These are phyloP conservation scores for Debaryomyces coudertii DNA, from an alignment of 1,139 yeast genomes.

Conservation along the genomic window DNA sequence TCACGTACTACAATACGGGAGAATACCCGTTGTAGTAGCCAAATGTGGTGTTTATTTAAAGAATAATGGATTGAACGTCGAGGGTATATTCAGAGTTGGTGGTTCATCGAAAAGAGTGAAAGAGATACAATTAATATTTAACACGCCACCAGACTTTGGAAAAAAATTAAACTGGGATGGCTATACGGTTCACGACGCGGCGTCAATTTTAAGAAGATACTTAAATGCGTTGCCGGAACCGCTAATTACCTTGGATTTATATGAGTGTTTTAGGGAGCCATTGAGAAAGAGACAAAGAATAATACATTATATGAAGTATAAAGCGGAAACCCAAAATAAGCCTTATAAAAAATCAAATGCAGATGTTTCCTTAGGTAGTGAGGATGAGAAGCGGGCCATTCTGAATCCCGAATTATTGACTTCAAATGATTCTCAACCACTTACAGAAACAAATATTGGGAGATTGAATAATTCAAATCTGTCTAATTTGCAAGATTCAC, in stretches of 20 bases:
- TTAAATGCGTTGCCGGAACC: constrained; percentile 92
- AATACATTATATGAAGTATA: constrained; percentile 61
- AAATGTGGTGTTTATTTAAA: constrained; percentile 89
- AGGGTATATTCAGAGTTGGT: constrained; percentile 92
- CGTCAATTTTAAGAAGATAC: constrained; percentile 82
- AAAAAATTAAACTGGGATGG: constrained; percentile 88
- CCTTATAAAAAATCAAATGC: constrained; percentile 19
- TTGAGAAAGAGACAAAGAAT: constrained; percentile 62
- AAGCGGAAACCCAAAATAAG: constrained; percentile 47
- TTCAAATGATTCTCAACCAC: constrained; percentile 26
- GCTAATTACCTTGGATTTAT: constrained; percentile 74
- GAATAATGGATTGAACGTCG: constrained; percentile 71
- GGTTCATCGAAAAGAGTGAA: constrained; percentile 90
- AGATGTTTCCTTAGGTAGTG: constrained; percentile 2
- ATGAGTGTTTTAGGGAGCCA: constrained; percentile 82
- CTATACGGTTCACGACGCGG: constrained; percentile 97
- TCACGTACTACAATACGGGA: constrained; percentile 68
- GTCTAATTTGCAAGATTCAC: constrained; percentile 9
- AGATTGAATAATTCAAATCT: constrained; percentile 22
- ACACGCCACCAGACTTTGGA: constrained; percentile 88
- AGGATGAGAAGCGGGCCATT: neutral
- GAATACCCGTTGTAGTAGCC: constrained; percentile 89
- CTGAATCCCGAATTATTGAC: constrained; percentile 4
- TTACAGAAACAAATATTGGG: constrained; percentile 37
- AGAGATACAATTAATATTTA: constrained; percentile 81